Base-by-base conservation (phyloP, 306 rosid species). In the Trifolium subterraneum region DNA sequence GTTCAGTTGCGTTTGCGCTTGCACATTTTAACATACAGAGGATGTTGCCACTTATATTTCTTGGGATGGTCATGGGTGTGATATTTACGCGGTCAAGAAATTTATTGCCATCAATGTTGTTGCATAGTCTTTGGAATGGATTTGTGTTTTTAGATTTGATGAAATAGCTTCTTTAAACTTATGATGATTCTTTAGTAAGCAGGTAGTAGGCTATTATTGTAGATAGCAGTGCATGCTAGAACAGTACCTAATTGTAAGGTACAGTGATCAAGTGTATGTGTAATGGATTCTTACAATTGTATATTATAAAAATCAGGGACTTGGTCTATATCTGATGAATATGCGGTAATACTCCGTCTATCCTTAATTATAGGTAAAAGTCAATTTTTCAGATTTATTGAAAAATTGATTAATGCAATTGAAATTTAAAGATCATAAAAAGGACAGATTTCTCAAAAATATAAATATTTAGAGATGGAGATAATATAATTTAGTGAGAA, bases 81-180 rank as follows among this genome's bases (percentile, higher is more conserved):
- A 86, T 92, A 63, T 95, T 85, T 54, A 86, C 96, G n/a, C 74
- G 98, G 68, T 92, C 99, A 23, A 90, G 90, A 83, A 94, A 94
- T 80, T 90, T 94, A 47, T 80, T 94, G 36, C 96, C 99, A 66
- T 81, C 99, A 38, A 90, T 95, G 92, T 84, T 95, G 54, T 87
- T 92, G 93, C 99, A 95, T 79, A 95, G 99, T 88, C 96, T 95
- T 78, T 95, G 98, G 98, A 95, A 95, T 75, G 93, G 89, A 75
- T 95, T 92, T 38, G 96, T 95, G 67, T 95, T 88, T 75, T 80
- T 95, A 65, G 97, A 87, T 70, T 67, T 95, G 42, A 90, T 92
- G 98, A 94, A 80, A 75, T 92, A 87, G 85, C 68, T 67, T 66
- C 71, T 45, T 64, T 4, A 38, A 55, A 74, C 16, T 64, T 71